phyloP scores from a whole-genome alignment of 1,284 basidiomycete genomes.

The Dichomitus squalens region DNA sequence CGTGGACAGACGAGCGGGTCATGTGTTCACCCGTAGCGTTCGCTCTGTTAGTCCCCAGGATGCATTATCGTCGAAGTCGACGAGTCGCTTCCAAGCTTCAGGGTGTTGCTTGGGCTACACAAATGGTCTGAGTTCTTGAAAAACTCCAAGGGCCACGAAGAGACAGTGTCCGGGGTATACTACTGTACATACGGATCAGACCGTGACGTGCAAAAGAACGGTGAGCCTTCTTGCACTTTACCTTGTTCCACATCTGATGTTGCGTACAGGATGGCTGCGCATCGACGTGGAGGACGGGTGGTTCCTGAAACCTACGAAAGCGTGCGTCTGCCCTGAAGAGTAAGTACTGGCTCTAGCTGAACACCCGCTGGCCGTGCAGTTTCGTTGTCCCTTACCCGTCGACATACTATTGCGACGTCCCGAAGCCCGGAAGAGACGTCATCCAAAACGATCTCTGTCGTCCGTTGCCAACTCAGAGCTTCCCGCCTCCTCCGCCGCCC shows the following conservation, averaged over 20 bases:
- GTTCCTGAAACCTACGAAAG: constrained; percentile 40
- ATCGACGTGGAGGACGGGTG: constrained; percentile 54
- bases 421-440: constrained; percentile 45
- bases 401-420: constrained; percentile 54
- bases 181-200: constrained; percentile 52
- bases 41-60: constrained; percentile 51
- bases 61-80: constrained; percentile 67
- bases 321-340: not conserved
- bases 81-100: constrained; percentile 41
- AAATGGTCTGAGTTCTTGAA: constrained; percentile 59
- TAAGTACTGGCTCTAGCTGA: not conserved
- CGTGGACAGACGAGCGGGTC: constrained; percentile 22
- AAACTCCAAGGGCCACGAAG: constrained; percentile 47
- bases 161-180: constrained; percentile 49
- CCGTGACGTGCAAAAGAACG: constrained; percentile 49
- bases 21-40: constrained; percentile 1
- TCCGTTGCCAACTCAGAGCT: constrained; percentile 48
- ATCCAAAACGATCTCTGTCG: constrained; percentile 61
- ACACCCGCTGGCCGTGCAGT: constrained; percentile 29
- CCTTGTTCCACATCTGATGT: not conserved
- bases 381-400: constrained; percentile 56
- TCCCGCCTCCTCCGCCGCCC: constrained; percentile 14
- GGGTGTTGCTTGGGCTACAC: constrained; percentile 64
- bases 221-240: constrained; percentile 27
- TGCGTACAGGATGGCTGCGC: constrained; percentile 61